Evolutionary conservation across 768 basidiomycete species (phyloP), one percentile per base, ranked within the genome.

Genomic region (Termitomyces bulborhizus): DNA sequence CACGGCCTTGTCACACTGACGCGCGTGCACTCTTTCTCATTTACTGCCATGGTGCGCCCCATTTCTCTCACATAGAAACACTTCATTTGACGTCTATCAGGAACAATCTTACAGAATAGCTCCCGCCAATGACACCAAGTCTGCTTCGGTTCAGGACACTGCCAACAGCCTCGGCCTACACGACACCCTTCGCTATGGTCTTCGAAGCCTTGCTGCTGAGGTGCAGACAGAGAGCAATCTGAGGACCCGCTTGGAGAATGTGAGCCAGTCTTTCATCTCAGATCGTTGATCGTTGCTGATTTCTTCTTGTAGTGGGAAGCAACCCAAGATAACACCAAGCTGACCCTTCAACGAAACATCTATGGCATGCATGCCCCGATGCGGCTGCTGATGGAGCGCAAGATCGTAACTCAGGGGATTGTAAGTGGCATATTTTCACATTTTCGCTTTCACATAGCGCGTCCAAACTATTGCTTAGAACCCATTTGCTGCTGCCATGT

Each of bases 361-460:
- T 87, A 86, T 64, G 97, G 97, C 36, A 68, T 98, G 62, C 92
- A 93, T 66, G 85, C 89, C 18, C 97, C 97, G 1, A 82, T 96
- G 71, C 82, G 95, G 31, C 76, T 84, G 51, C 76, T 97, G 60
- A 98, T 98, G 97, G 97, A 99, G 70, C 83, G 93, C 65, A 88
- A 87, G 75, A 80, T 94, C 41, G 91, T 95, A 8, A 72, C 81
- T 34, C 69, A 57, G 29, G 50, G 55, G 27, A 51, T 81, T 54
- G 95, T 95, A 63, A 60, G 87, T 74, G 6, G 32, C 40, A 39
- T 36, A 40, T 58, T 24, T 18, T 3, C 13, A 6, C 12, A 13
- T 27, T 3, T 45, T 21, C 24, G 8, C 24, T 45, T 32, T 15
- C 24, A n/a, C 9, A 16, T 36, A 21, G 24, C 46, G 1, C 47